phyloP scores from a whole-genome alignment of 805 yeast species.

The Komagataella pseudopastoris region DNA sequence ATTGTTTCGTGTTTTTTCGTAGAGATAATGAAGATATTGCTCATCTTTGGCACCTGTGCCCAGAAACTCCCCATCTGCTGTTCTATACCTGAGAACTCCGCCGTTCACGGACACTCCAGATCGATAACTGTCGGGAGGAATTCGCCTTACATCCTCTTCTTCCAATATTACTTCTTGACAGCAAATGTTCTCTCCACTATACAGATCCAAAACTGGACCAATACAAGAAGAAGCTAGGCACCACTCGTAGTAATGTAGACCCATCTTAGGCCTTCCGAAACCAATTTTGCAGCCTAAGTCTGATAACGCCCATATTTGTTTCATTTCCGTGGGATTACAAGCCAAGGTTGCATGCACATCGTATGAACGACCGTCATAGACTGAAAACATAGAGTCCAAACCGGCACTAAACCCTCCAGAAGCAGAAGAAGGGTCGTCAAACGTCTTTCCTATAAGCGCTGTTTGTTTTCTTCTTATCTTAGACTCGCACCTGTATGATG shows the following conservation, averaged over 20 bases:
- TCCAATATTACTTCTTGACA: slow-evolving; percentile 10
- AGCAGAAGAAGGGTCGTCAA: neutral
- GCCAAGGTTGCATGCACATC: neutral
- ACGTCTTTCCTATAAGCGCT: neutral
- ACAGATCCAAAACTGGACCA: slow-evolving; percentile 18
- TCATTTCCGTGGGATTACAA: neutral
- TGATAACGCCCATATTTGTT: neutral
- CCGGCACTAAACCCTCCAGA: neutral
- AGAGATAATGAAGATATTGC: slow-evolving; percentile 15
- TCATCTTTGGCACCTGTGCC: slow-evolving; percentile 15
- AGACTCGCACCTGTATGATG: slow-evolving; percentile 4
- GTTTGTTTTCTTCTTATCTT: neutral
- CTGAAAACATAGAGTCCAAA: neutral
- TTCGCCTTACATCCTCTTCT: neutral
- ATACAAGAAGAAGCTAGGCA: slow-evolving; percentile 30
- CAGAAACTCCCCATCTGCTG: slow-evolving; percentile 9
- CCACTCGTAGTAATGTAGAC: slow-evolving; percentile 42
- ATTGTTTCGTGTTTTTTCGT: slow-evolving; percentile 13
- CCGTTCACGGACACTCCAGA: neutral
- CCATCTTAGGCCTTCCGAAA: slow-evolving; percentile 41
- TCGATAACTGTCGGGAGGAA: neutral
- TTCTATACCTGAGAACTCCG: slow-evolving; percentile 6
- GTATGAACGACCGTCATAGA: neutral
- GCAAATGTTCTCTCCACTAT: slow-evolving; percentile 18
- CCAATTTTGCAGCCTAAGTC: slow-evolving; percentile 13